These are phyloP conservation scores for Aspergillus uvarum DNA, from an alignment of 2,329 filamentous ascomycete genomes.

Conservation along the genomic window DNA sequence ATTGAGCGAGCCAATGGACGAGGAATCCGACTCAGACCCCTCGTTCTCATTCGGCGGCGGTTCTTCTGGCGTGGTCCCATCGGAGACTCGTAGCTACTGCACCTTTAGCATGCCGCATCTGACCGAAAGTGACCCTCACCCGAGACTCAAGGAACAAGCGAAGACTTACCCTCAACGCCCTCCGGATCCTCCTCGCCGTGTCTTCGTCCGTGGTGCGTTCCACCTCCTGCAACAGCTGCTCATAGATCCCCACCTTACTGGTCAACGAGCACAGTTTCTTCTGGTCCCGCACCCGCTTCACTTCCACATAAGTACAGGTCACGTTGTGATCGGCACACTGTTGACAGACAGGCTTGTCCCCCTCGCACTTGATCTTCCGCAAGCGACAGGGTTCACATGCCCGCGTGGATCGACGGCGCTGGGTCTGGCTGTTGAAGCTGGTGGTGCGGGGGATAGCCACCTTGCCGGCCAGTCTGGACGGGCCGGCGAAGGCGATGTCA, in stretches of 20 bases:
- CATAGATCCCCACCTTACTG: slow-evolving; percentile 28
- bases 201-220: slow-evolving; percentile 24
- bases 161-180: slow-evolving; percentile 24
- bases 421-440: slow-evolving; percentile 14
- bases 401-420: slow-evolving; percentile 31
- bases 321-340: slow-evolving; percentile 29
- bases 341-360: slow-evolving; percentile 27
- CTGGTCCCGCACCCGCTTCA: slow-evolving; percentile 38
- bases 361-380: slow-evolving; percentile 39
- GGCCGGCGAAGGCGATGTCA: not conserved
- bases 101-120: not conserved
- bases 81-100: not conserved
- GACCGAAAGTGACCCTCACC: too few relatives aligned
- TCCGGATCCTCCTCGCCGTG: slow-evolving; percentile 26
- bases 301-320: slow-evolving; percentile 32
- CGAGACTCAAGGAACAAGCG: not conserved
- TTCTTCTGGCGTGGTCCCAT: not conserved
- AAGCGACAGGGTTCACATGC: slow-evolving; percentile 39
- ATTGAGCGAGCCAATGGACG: slow-evolving; percentile 39
- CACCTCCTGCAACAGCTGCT: slow-evolving; percentile 27
- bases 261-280: slow-evolving; percentile 30
- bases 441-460: slow-evolving; percentile 33
- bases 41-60: slow-evolving; percentile 11
- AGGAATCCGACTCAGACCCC: slow-evolving; percentile 23
- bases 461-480: slow-evolving; percentile 14